Conservation (phyloP, 2,329 filamentous ascomycete genomes). For the Mycosphaerelloides madeirae region DNA sequence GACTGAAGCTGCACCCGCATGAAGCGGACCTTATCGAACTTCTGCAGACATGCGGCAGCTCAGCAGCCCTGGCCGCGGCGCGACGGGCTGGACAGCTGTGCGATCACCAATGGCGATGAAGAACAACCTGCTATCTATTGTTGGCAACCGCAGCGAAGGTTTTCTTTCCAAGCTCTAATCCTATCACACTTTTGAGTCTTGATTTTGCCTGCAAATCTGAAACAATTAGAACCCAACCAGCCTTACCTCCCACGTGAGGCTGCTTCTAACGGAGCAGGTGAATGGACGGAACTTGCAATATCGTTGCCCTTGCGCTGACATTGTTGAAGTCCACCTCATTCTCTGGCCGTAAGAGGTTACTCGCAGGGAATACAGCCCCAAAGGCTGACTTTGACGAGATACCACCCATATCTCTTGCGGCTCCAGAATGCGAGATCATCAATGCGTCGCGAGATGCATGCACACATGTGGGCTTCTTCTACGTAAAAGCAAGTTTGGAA, state of each 20-base stretch:
- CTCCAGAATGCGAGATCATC: slow-evolving; percentile 13
- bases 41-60: background rate
- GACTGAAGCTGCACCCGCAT: background rate
- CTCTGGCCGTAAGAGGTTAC: slow-evolving; percentile 17
- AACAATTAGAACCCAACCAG: no score
- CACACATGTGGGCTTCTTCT: slow-evolving; percentile 23
- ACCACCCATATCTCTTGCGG: slow-evolving; percentile 19
- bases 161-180: no score
- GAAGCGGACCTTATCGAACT: slow-evolving; percentile 1
- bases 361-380: slow-evolving; percentile 18
- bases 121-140: no score
- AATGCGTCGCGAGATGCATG: slow-evolving; percentile 20
- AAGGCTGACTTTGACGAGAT: slow-evolving; percentile 23
- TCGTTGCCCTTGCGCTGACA: background rate
- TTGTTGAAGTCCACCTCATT: slow-evolving; percentile 16
- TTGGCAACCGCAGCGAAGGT: no score
- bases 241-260: no score
- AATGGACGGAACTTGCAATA: no score
- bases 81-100: no score
- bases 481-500: slow-evolving; percentile 15
- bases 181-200: no score
- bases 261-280: slow-evolving; percentile 1
- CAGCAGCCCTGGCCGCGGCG: no score
- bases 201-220: no score
- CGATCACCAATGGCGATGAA: no score